Evolutionary conservation across 805 yeast species (phyloP), one percentile per base, ranked within the genome.

Genomic region (Barnettozyma californica): DNA sequence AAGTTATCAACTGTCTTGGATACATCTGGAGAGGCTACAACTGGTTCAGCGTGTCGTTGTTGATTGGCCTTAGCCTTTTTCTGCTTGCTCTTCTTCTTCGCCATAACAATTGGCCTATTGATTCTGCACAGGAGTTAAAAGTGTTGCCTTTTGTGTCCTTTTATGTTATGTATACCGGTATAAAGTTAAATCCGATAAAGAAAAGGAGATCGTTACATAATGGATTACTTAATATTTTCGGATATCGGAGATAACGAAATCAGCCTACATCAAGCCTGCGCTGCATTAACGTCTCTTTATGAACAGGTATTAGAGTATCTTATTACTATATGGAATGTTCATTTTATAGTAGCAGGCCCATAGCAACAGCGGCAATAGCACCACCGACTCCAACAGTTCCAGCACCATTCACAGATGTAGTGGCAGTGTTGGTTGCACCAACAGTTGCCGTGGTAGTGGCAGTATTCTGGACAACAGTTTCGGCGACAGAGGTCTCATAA

Each of bases 401-500:
- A 7, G 42, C 33, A 34, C 11, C 40, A 13, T 29, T 36, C 6
- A 14, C 9, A 14, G 51, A 44, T n/a, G n/a, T n/a, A 19, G 39
- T 40, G 11, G 41, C 20, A 23, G 53, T 35, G 9, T 46, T 18
- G 18, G 53, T 36, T 19, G 44, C 39, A 23, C 50, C 51, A 29
- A 47, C 47, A 21, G 52, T 40, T 9, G 42, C 46, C 6, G 60
- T 53, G 14, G 61, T 50, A 3, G 60, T 58, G 16, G 44, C 46
- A 25, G 53, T 46, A 35, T 56, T 46, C 23, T 58, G 58, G 9
- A 54, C 49, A 2, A 54, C 61, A 33, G 62, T 59, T 7, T 53
- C 40, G 13, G 59, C 60, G 25, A 58, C 43, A 3, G 56, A 46
- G 13, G 56, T 43, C 13, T 41, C 45, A 35, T 47, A 56, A 41